These are phyloP conservation scores for Rhizopus arrhizus DNA, from an alignment of 371 early-diverging fungal genomes.

Conservation along the genomic window DNA sequence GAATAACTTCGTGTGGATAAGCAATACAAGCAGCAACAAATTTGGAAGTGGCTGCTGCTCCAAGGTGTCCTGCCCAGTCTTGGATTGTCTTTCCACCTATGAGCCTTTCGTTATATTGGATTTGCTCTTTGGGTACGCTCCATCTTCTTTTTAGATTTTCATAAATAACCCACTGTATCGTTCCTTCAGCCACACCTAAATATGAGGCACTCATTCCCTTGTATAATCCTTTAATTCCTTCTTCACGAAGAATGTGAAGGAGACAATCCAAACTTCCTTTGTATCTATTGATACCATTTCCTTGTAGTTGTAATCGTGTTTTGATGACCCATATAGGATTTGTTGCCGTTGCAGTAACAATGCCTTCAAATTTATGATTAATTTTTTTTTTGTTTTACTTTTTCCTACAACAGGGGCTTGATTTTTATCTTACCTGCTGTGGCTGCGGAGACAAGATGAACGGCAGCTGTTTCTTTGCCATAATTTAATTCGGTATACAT, in stretches of 20 bases:
- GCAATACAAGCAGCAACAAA: conserved; percentile 85
- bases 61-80: conserved; percentile 78
- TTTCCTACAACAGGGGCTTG: neutral
- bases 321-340: conserved; percentile 98
- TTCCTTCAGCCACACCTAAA: conserved; percentile 83
- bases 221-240: conserved; percentile 85
- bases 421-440: conserved; percentile 68
- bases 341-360: conserved; percentile 78
- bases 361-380: conserved; percentile 27
- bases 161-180: conserved; percentile 94
- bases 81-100: conserved; percentile 41
- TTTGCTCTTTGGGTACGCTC: conserved; percentile 18
- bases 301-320: conserved; percentile 91
- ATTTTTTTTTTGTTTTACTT: neutral
- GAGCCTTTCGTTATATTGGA: conserved; percentile 4
- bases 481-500: conserved; percentile 71
- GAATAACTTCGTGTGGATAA: conserved; percentile 83
- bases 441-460: conserved; percentile 84
- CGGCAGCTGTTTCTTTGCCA: conserved; percentile 76
- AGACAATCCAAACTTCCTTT: conserved; percentile 79
- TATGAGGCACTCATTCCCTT: conserved; percentile 91
- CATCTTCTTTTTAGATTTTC: conserved; percentile 80
- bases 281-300: conserved; percentile 57
- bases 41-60: conserved; percentile 86
- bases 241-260: conserved; percentile 66